These are phyloP conservation scores for Daucus carota DNA, from an alignment of 129 eudicot genomes.

Conservation along the genomic window DNA sequence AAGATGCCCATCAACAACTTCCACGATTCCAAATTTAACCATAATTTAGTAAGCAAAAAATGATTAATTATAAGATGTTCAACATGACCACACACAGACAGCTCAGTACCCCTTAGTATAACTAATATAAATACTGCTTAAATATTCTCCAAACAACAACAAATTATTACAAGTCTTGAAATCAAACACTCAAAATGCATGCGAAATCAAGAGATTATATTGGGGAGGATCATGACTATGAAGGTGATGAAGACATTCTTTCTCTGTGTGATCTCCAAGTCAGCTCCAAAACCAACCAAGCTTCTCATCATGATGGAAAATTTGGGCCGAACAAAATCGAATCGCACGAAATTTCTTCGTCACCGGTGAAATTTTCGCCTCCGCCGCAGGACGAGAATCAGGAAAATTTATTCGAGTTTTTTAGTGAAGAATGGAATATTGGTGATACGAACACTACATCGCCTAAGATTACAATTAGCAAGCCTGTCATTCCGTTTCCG, in stretches of 20 bases:
- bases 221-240: not conserved
- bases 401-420: conserved; percentile 56
- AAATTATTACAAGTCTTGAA: not conserved
- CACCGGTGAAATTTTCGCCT: conserved; percentile 4
- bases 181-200: not conserved
- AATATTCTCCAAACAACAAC: conserved; percentile 1
- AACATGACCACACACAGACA: not conserved
- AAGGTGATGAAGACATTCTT: conserved; percentile 6
- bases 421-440: conserved; percentile 35
- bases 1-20: not conserved
- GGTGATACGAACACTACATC: conserved; percentile 10
- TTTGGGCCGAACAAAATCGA: not conserved
- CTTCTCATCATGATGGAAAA: too few relatives aligned
- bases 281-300: not conserved
- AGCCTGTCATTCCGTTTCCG: not conserved
- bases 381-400: conserved; percentile 1
- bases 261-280: conserved; percentile 9
- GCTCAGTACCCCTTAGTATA: not conserved
- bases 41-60: not conserved
- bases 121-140: not conserved
- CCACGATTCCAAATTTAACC: not conserved
- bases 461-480: not conserved
- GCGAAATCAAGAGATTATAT: not conserved
- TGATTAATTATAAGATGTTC: not conserved
- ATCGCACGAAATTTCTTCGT: conserved; percentile 11